These are phyloP conservation scores for Phaseolus lunatus DNA, from an alignment of 306 rosid species.

Conservation along the genomic window DNA sequence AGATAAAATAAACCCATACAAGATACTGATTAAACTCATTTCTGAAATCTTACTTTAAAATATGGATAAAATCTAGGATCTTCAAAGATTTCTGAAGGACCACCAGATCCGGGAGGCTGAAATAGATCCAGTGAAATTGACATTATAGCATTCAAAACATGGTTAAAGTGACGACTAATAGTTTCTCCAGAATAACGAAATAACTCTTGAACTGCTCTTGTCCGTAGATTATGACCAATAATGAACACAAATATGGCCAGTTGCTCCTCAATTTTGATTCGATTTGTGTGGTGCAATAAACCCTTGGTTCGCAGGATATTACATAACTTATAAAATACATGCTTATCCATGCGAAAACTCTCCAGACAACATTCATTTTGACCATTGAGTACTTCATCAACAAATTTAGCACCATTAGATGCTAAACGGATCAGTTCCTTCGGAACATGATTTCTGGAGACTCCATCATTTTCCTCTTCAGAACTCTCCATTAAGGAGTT, in stretches of 20 bases:
- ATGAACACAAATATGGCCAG: conserved; percentile 90
- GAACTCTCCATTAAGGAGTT: conserved; percentile 70
- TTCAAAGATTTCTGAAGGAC: conserved; percentile 62
- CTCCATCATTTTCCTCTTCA: conserved; percentile 76
- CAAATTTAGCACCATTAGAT: conserved; percentile 72
- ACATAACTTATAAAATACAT: conserved; percentile 79
- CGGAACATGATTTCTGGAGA: conserved; percentile 52
- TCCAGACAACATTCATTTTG: conserved; percentile 72
- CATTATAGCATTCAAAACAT: conserved; percentile 83
- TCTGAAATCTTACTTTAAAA: conserved; percentile 67
- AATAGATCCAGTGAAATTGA: conserved; percentile 79
- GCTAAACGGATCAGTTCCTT: conserved; percentile 61
- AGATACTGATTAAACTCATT: conserved; percentile 37
- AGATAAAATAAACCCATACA: conserved; percentile 36
- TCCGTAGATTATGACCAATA: conserved; percentile 83
- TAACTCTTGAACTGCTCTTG: conserved; percentile 89
- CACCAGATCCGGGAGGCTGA: conserved; percentile 65
- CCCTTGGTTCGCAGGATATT: conserved; percentile 87
- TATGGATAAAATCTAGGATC: conserved; percentile 88
- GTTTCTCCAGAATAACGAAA: conserved; percentile 93
- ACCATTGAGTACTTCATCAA: conserved; percentile 86
- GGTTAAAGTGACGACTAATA: conserved; percentile 90
- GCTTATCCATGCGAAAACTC: conserved; percentile 89
- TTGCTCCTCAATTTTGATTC: conserved; percentile 94
- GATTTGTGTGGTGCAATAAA: conserved; percentile 82